Percentiles rank a stretch among this genome's conserved stretches.
Evolutionary conservation across 192 early-diverging fungal genomes (phyloP).

Genomic region (Coemansia sp.): DNA sequence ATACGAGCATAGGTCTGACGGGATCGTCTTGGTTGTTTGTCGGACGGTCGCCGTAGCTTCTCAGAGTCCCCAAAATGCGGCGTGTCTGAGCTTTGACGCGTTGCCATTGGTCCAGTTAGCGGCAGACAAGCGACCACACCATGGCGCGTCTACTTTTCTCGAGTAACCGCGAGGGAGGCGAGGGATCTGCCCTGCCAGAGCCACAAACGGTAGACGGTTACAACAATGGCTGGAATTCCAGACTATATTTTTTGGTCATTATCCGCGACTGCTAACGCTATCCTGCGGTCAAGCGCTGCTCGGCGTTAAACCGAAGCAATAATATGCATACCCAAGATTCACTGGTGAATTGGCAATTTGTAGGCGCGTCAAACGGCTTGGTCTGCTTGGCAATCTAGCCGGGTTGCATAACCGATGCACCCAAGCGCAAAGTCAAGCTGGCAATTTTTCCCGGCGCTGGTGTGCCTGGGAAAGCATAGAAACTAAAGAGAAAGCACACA

Average conservation of each 20-base stretch:
- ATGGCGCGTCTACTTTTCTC: neutral
- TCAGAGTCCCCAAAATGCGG: neutral
- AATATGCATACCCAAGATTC: no score
- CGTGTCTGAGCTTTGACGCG: neutral
- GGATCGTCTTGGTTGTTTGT: neutral
- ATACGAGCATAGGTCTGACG: neutral
- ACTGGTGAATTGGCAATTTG: no score
- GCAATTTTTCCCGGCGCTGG: neutral
- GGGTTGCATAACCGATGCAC: neutral
- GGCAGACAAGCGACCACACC: neutral
- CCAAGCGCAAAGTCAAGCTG: neutral
- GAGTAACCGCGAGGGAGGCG: neutral
- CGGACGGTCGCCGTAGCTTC: neutral
- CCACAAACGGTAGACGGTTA: neutral
- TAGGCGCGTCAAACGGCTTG: no score
- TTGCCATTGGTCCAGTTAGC: neutral
- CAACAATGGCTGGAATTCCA: constrained; percentile 6
- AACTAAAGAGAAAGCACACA: constrained; percentile 9
- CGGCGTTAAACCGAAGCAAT: no score
- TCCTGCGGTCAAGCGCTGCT: no score
- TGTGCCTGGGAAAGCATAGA: neutral
- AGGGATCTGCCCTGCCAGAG: neutral
- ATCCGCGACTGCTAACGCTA: no score
- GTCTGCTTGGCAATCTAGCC: neutral
- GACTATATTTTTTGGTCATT: neutral